Evolutionary conservation across 2,329 filamentous ascomycete species (phyloP).

Genomic region (Colletotrichum sp.): DNA sequence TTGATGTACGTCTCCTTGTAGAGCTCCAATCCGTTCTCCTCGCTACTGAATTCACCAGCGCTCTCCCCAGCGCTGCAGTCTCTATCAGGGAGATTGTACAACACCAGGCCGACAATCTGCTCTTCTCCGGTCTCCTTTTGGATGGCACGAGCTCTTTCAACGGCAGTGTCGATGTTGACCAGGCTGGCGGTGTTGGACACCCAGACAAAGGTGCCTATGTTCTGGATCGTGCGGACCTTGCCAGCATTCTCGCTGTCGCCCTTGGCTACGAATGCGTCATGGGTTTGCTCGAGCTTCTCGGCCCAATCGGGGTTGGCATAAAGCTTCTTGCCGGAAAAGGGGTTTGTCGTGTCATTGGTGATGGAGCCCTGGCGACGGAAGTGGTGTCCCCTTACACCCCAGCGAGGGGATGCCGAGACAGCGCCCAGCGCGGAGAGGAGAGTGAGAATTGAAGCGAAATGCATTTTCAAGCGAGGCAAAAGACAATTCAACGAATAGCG

Average conservation of each 20-base stretch:
- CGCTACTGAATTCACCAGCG: slow-evolving; percentile 42
- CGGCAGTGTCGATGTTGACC: slow-evolving; percentile 41
- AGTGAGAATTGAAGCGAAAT: slow-evolving; percentile 16
- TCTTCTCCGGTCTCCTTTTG: slow-evolving; percentile 38
- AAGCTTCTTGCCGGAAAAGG: slow-evolving; percentile 53
- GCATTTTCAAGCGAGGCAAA: not conserved
- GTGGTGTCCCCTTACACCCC: not conserved
- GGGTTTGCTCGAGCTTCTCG: slow-evolving; percentile 43
- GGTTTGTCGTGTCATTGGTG: slow-evolving; percentile 30
- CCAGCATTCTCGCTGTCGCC: slow-evolving; percentile 41
- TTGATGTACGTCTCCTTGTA: slow-evolving; percentile 47
- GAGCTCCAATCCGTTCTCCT: slow-evolving; percentile 37
- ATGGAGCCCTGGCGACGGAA: not conserved
- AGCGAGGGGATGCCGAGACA: slow-evolving; percentile 18
- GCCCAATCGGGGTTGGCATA: slow-evolving; percentile 51
- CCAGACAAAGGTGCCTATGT: slow-evolving; percentile 48
- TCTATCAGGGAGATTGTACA: slow-evolving; percentile 50
- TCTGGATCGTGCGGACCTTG: slow-evolving; percentile 40
- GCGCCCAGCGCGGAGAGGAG: slow-evolving; percentile 13
- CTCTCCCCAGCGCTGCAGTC: slow-evolving; percentile 50
- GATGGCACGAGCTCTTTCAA: slow-evolving; percentile 38
- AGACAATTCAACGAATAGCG: not conserved
- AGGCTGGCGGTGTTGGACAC: slow-evolving; percentile 41
- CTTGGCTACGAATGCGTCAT: slow-evolving; percentile 36
- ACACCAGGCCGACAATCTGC: slow-evolving; percentile 46